Evolutionary conservation across 768 basidiomycete genomes (phyloP).

Genomic region (Rhodotorula babjevae): DNA sequence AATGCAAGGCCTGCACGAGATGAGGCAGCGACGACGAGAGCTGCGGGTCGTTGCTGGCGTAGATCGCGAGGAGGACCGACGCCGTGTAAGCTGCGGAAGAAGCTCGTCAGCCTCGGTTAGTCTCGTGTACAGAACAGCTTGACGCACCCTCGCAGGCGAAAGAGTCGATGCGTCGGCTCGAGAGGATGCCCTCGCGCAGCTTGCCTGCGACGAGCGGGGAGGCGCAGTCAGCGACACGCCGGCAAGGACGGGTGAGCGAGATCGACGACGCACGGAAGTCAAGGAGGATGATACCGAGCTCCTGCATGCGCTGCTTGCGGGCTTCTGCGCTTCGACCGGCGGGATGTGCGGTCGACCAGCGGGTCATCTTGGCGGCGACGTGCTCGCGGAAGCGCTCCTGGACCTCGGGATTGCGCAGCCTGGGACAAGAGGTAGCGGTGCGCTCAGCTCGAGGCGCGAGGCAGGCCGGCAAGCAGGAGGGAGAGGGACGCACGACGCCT

Average conservation of each 20-base stretch:
- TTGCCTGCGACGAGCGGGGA: constrained; percentile 11
- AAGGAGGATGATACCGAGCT: constrained; percentile 34
- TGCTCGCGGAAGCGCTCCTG: constrained; percentile 30
- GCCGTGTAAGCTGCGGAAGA: constrained; percentile 24
- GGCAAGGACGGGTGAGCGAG: background rate
- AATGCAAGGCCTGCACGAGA: constrained; percentile 27
- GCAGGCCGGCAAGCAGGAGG: background rate
- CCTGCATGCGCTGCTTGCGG: constrained; percentile 8
- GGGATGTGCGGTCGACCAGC: background rate
- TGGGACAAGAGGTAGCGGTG: background rate
- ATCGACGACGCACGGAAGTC: constrained; percentile 22
- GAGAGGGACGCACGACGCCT: constrained; percentile 5
- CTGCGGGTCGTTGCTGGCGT: constrained; percentile 28
- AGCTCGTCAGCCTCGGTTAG: background rate
- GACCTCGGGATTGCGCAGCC: constrained; percentile 10
- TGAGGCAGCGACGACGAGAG: constrained; percentile 25
- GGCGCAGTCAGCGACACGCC: background rate
- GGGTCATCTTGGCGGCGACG: constrained; percentile 25
- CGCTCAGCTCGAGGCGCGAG: background rate
- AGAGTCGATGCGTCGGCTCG: constrained; percentile 17
- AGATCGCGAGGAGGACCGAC: constrained; percentile 14
- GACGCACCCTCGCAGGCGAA: constrained; percentile 28
- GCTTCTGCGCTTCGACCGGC: background rate
- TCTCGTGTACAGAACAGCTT: rapidly evolving
- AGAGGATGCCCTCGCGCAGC: constrained; percentile 32